A percentile compares a stretch with the other conserved stretches of the same genome.
These are phyloP conservation scores for Talaromyces verruculosus DNA, from an alignment of 2,329 filamentous ascomycete species.

Conservation along the genomic window DNA sequence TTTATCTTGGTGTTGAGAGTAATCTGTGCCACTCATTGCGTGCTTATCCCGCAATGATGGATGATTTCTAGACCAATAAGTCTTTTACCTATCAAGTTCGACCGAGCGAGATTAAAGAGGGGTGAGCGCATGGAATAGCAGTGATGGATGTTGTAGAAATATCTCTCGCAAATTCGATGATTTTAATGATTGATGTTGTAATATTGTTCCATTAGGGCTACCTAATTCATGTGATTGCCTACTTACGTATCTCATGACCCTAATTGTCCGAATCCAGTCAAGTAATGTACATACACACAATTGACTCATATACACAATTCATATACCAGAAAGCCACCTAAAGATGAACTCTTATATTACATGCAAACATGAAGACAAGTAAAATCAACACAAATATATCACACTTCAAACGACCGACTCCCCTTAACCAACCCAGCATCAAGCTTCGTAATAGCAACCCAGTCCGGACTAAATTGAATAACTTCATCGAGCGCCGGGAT, in stretches of 20 bases:
- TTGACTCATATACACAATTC: background rate
- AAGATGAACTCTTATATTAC: slow-evolving; percentile 1
- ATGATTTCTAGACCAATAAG: background rate
- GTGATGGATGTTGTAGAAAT: background rate
- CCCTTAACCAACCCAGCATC: slow-evolving; percentile 80
- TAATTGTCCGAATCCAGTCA: background rate
- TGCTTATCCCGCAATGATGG: background rate
- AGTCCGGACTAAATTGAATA: slow-evolving; percentile 71
- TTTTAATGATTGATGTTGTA: background rate
- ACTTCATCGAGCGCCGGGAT: slow-evolving; percentile 86
- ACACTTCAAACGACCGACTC: slow-evolving; percentile 65
- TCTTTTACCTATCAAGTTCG: background rate
- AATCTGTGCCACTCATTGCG: slow-evolving; percentile 12
- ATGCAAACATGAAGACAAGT: background rate
- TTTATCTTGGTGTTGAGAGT: background rate
- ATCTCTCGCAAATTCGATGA: background rate
- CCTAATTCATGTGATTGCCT: background rate
- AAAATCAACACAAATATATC: slow-evolving; percentile 24
- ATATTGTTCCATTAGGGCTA: background rate
- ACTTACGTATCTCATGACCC: background rate
- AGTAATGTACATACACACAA: background rate
- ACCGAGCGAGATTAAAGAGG: background rate
- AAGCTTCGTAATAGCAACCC: slow-evolving; percentile 75
- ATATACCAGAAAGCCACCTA: slow-evolving; percentile 4
- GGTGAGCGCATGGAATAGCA: background rate